phyloP scores from a whole-genome alignment of 768 basidiomycete genomes.

The Filobasidium wieringae region DNA sequence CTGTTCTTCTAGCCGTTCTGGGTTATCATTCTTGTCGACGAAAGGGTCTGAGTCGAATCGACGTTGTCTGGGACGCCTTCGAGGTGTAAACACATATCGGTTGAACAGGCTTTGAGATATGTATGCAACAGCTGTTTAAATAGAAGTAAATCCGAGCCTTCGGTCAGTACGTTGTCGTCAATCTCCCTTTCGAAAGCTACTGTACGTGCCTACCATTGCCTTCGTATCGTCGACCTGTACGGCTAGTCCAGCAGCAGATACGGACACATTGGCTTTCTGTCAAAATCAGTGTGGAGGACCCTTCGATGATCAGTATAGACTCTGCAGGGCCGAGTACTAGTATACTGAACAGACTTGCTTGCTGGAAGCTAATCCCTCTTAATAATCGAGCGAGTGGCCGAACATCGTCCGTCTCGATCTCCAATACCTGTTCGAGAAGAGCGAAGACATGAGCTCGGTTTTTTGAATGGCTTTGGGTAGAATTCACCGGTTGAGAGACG shows the following conservation, averaged over 20 bases:
- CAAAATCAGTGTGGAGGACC: not conserved
- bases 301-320: not conserved
- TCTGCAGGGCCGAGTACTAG: not conserved
- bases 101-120: slow-evolving; percentile 43
- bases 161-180: not conserved
- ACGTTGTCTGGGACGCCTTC: not conserved
- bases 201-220: slow-evolving; percentile 57
- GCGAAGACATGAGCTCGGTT: not conserved
- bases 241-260: slow-evolving; percentile 58
- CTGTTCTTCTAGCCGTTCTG: not conserved
- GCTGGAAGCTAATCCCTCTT: slow-evolving; percentile 67
- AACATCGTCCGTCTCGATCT: slow-evolving; percentile 50
- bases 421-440: slow-evolving; percentile 25
- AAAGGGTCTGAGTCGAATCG: not conserved
- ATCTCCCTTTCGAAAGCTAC: not conserved
- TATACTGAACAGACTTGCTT: slow-evolving; percentile 46
- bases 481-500: too few relatives aligned
- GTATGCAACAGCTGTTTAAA: slow-evolving; percentile 62
- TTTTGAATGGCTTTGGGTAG: too few relatives aligned
- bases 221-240: slow-evolving; percentile 77
- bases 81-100: not conserved
- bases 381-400: slow-evolving; percentile 66
- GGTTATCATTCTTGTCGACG: too few relatives aligned
- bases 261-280: slow-evolving; percentile 57
- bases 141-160: not conserved